These are phyloP conservation scores for Phytophthora brassicae DNA, from an alignment of 352 stramenopile genomes.

Conservation along the genomic window DNA sequence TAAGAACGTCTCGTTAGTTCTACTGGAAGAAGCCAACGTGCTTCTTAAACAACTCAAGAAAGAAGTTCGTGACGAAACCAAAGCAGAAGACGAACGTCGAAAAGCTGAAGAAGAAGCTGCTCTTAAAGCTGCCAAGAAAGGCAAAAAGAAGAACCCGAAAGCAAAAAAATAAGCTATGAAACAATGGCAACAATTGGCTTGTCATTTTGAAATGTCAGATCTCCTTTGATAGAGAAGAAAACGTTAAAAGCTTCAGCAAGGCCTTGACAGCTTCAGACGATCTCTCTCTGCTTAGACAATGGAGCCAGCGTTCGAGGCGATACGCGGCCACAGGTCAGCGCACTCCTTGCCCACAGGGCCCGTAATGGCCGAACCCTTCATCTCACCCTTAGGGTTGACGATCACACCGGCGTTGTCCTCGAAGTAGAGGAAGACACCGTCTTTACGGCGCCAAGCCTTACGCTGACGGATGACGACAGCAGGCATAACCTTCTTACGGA, in stretches of 20 bases:
- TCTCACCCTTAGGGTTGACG: slow-evolving; percentile 99
- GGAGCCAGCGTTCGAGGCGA: slow-evolving; percentile 98
- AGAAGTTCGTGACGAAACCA: slow-evolving; percentile 75
- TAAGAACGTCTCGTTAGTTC: slow-evolving; percentile 46
- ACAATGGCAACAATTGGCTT: slow-evolving; percentile 32
- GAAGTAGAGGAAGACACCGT: slow-evolving; percentile 99
- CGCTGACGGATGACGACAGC: slow-evolving; percentile 99
- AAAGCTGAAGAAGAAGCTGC: slow-evolving; percentile 69
- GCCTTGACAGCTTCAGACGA: not conserved
- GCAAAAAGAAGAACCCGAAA: slow-evolving; percentile 78
- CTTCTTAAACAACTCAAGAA: slow-evolving; percentile 82
- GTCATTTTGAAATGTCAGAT: slow-evolving; percentile 39
- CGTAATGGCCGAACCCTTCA: slow-evolving; percentile 99
- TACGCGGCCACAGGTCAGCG: slow-evolving; percentile 99
- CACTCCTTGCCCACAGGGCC: slow-evolving; percentile 99
- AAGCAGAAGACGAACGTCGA: slow-evolving; percentile 74
- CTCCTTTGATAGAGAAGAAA: slow-evolving; percentile 10
- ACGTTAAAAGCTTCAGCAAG: not conserved
- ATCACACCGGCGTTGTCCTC: slow-evolving; percentile 99
- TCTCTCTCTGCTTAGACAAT: slow-evolving; percentile 94
- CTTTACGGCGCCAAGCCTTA: slow-evolving; percentile 99
- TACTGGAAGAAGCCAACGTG: slow-evolving; percentile 63
- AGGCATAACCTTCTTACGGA: slow-evolving; percentile 99
- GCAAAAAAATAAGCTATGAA: not conserved
- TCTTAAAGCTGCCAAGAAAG: slow-evolving; percentile 78